Evolutionary conservation across 441 rosid genomes (phyloP).

Genomic region (Macaranga tanarius): DNA sequence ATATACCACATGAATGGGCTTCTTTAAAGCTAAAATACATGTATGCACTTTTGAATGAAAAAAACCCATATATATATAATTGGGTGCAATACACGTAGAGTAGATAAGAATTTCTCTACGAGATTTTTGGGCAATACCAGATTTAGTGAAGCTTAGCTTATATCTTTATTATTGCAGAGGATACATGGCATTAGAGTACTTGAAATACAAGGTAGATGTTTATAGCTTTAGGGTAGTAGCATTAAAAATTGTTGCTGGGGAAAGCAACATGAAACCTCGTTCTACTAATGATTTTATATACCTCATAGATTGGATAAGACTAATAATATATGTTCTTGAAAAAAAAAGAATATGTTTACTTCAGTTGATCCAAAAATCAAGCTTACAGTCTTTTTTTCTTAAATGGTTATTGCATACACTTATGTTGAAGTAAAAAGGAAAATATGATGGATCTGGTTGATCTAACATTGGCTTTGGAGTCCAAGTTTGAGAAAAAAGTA

Average conservation of each 20-base stretch:
- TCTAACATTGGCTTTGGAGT: slow-evolving; percentile 31
- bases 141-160: neutral
- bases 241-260: slow-evolving; percentile 56
- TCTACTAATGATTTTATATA: slow-evolving; percentile 50
- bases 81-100: no score
- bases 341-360: no score
- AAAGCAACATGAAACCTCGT: slow-evolving; percentile 45
- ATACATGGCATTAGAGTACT: slow-evolving; percentile 66
- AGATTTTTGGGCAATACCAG: no score
- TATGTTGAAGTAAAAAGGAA: slow-evolving; percentile 41
- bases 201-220: slow-evolving; percentile 56
- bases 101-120: no score
- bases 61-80: no score
- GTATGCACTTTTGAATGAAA: no score
- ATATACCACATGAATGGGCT: neutral
- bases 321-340: neutral
- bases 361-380: no score
- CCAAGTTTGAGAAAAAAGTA: slow-evolving; percentile 44
- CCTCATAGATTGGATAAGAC: slow-evolving; percentile 57
- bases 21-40: slow-evolving; percentile 31
- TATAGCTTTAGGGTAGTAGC: slow-evolving; percentile 66
- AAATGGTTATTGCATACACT: no score
- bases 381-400: no score
- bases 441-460: slow-evolving; percentile 48
- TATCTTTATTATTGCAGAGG: slow-evolving; percentile 32